Percentiles rank a stretch among this genome's conserved stretches.
These are phyloP conservation scores for Penicillium tannophilum DNA, from an alignment of 495 filamentous ascomycete genomes.

Conservation along the genomic window DNA sequence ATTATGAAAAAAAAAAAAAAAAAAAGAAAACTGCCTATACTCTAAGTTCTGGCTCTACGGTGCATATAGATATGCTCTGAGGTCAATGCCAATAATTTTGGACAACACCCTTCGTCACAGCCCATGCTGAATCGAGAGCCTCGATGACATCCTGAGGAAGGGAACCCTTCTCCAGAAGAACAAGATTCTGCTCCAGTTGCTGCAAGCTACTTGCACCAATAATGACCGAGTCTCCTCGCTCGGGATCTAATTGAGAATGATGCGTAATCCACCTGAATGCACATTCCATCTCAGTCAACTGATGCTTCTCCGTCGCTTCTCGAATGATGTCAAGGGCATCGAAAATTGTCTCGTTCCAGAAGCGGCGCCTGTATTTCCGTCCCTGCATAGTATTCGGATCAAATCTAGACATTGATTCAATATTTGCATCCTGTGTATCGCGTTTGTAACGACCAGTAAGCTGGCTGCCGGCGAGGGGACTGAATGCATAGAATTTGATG, in stretches of 20 bases:
- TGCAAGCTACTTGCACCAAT: constrained; percentile 1
- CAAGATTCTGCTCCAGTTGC: constrained; percentile 5
- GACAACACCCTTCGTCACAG: not conserved
- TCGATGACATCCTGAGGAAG: constrained; percentile 3
- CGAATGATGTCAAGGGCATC: constrained; percentile 4
- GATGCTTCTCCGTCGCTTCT: not conserved
- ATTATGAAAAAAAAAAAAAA: too few species aligned
- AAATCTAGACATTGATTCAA: not conserved
- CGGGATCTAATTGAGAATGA: not conserved
- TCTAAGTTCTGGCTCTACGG: not conserved
- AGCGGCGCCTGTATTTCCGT: not conserved
- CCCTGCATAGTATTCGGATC: not conserved
- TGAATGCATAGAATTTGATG: not conserved
- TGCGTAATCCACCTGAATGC: constrained; percentile 1
- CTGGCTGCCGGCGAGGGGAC: not conserved
- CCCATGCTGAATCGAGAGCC: constrained; percentile 1
- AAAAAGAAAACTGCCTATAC: too few species aligned
- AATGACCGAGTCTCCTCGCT: not conserved
- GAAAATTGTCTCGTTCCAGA: not conserved
- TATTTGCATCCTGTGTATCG: not conserved
- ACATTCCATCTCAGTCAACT: not conserved
- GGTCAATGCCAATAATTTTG: constrained; percentile 3
- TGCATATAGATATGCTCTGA: too few species aligned
- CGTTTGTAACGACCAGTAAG: not conserved
- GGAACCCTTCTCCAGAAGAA: not conserved